A percentile compares a stretch with the other conserved stretches of the same genome.
These are phyloP conservation scores for Talaromyces sp. DNA, from an alignment of 2,329 filamentous ascomycete genomes.

Conservation along the genomic window DNA sequence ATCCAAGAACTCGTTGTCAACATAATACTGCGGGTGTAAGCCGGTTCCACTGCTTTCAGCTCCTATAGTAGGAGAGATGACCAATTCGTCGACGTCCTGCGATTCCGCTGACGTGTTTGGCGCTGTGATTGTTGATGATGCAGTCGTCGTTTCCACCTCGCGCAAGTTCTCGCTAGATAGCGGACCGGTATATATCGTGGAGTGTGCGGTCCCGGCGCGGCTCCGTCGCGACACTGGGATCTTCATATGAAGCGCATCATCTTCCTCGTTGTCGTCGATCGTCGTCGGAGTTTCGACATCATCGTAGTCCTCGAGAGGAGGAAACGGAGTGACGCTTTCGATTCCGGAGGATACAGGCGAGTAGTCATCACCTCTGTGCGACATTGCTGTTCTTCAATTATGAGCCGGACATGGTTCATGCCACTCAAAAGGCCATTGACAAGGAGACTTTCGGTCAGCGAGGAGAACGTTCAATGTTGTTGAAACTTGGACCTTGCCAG, in stretches of 20 bases:
- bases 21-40: constrained; percentile 42
- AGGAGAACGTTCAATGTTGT: not conserved
- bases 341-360: constrained; percentile 10
- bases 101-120: constrained; percentile 1
- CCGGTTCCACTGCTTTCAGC: constrained; percentile 36
- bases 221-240: not conserved
- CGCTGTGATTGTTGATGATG: not conserved
- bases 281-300: not conserved
- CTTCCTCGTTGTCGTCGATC: constrained; percentile 1
- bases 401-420: not conserved
- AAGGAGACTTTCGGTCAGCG: not conserved
- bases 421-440: not conserved
- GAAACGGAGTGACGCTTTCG: constrained; percentile 10
- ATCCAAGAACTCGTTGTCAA: constrained; percentile 34
- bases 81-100: not conserved
- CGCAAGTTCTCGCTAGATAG: not conserved
- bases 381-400: constrained; percentile 1
- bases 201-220: constrained; percentile 1
- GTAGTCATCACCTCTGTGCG: constrained; percentile 2
- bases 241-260: constrained; percentile 9
- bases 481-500: not conserved
- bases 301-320: constrained; percentile 8
- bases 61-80: constrained; percentile 12
- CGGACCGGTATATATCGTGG: not conserved
- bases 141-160: not conserved